Base-by-base conservation (phyloP, 1,284 basidiomycete species). In the Gomphus sp. region DNA sequence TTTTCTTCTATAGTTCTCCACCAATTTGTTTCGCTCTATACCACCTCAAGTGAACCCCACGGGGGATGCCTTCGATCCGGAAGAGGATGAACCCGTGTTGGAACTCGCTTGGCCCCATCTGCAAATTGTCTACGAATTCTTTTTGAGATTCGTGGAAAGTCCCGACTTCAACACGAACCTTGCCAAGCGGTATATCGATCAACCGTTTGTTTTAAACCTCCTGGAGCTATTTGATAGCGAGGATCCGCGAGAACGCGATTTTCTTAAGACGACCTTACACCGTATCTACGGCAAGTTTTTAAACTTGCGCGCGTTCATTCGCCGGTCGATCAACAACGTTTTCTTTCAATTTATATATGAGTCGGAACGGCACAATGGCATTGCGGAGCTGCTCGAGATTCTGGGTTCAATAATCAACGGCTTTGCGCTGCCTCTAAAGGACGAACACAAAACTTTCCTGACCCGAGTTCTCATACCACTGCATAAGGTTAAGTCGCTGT, bases 211-310 rank as follows among this genome's bases (percentile, higher is more conserved):
- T 5, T 80, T 99, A 61, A 93, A 93, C 73, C 84, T 99, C 55
- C 87, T 99, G 58, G 97, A 99, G 69, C 84, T 99, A 49, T 99
- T 99, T 71, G 97, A 99, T 74, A 96, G 93, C 57, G 97, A 99
- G 74, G 97, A 99, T 69, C 97, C 97, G 31, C 84, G 97, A 62
- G 97, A 99, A 74, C 92, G 97, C 66, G 97, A 99, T 72, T 99
- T 99, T 73, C 83, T 99, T 65, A 99, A 99, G 78, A 99, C 97
- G 4, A 99, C 97, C 2, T 79, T 99, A 39, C 97, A 99, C 72
- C 87, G 97, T 64, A 99, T 99, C 73, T 99, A 99, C 70, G 97
- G 97, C 71, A 99, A 99, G 80, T 99, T 99, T 80, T 84, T 99
- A 67, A 98, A 97, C 71, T 82, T 99, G 52, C 93, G 97, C 61